Evolutionary conservation across 179 eudicot species (phyloP).

Genomic region (Beta corolliflora): DNA sequence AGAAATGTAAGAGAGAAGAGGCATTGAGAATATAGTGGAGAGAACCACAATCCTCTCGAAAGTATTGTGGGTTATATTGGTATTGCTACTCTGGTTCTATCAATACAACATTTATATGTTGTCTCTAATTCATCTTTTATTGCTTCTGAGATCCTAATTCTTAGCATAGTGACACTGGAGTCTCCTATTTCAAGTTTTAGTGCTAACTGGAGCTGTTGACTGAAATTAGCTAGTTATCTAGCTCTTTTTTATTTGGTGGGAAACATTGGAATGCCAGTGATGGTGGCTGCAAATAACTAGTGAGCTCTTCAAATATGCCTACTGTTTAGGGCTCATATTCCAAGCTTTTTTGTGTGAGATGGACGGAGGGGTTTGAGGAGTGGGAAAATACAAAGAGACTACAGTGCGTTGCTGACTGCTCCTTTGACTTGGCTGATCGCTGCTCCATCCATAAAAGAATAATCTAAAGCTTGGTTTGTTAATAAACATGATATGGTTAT

Average conservation of each 20-base stretch:
- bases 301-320: background rate
- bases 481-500: too few species aligned
- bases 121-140: too few species aligned
- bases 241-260: background rate
- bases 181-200: background rate
- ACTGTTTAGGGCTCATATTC: background rate
- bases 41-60: too few species aligned
- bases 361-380: background rate
- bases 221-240: background rate
- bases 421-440: too few species aligned
- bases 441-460: too few species aligned
- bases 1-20: too few species aligned
- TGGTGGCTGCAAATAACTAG: background rate
- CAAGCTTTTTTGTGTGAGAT: background rate
- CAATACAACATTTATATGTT: too few species aligned
- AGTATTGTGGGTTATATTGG: too few species aligned
- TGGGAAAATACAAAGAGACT: background rate
- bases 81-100: too few species aligned
- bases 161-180: background rate
- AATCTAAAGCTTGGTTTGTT: too few species aligned
- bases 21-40: too few species aligned
- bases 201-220: background rate
- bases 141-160: too few species aligned
- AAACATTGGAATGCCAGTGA: background rate
- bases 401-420: background rate